Evolutionary conservation across 2,329 filamentous ascomycete species (phyloP).

Genomic region (Davidsoniella neocaledoniae): DNA sequence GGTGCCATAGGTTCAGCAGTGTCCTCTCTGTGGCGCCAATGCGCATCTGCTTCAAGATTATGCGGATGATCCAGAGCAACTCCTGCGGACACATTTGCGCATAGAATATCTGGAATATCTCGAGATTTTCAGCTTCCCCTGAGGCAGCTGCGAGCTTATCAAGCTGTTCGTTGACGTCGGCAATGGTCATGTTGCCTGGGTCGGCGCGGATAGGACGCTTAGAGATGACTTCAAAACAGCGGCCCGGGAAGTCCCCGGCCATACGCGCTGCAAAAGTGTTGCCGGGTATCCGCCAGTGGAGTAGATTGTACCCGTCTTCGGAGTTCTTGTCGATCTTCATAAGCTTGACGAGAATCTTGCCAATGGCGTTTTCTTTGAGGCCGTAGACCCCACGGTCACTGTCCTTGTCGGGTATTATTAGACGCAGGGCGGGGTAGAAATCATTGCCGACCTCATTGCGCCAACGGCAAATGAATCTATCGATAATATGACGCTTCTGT

Average conservation of each 20-base stretch:
- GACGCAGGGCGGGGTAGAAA: conserved; percentile 79
- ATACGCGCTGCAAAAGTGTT: conserved; percentile 43
- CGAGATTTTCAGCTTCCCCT: conserved; percentile 69
- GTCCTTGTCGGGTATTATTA: conserved; percentile 88
- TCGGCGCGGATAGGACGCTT: conserved; percentile 63
- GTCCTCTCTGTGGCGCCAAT: conserved; percentile 74
- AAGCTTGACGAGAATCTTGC: conserved; percentile 76
- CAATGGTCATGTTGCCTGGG: conserved; percentile 66
- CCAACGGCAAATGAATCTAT: conserved; percentile 76
- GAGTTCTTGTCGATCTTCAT: conserved; percentile 85
- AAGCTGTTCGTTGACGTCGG: conserved; percentile 73
- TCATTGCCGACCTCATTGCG: conserved; percentile 76
- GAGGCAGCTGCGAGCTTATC: conserved; percentile 60
- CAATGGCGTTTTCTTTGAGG: conserved; percentile 81
- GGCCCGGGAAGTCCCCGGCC: conserved; percentile 81
- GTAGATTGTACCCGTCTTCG: conserved; percentile 67
- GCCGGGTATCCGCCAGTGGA: conserved; percentile 86
- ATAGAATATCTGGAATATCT: conserved; percentile 73
- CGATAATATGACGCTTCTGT: conserved; percentile 62
- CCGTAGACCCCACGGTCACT: conserved; percentile 85
- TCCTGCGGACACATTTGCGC: conserved; percentile 84
- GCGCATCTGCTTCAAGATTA: conserved; percentile 67
- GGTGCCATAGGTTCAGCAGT: conserved; percentile 68
- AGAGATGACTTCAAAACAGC: conserved; percentile 73
- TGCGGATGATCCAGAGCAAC: conserved; percentile 84